These are phyloP conservation scores for Komagataella phaffii DNA, from an alignment of 805 yeast genomes.

Conservation along the genomic window DNA sequence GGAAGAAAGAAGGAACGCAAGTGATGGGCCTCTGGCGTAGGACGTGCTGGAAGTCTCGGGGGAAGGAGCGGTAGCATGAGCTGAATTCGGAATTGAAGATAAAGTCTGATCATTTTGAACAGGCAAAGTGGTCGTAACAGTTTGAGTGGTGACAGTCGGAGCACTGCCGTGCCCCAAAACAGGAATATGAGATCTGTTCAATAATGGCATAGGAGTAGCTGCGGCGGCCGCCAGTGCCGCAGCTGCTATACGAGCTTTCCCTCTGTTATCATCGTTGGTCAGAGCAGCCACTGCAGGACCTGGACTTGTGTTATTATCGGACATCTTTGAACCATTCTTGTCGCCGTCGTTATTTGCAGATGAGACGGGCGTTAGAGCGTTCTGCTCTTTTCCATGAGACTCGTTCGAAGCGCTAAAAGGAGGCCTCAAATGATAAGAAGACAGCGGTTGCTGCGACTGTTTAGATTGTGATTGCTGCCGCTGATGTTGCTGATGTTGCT, in stretches of 20 bases:
- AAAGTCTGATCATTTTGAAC: neutral
- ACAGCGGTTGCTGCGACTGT: neutral
- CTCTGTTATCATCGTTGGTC: conserved; percentile 16
- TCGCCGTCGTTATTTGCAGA: neutral
- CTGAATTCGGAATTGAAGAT: neutral
- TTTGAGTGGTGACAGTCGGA: neutral
- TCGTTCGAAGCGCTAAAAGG: neutral
- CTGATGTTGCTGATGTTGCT: neutral
- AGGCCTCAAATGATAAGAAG: neutral
- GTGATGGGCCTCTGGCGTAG: neutral
- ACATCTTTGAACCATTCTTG: neutral
- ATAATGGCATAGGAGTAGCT: conserved; percentile 52
- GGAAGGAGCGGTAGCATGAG: neutral
- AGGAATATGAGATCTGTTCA: conserved; percentile 1
- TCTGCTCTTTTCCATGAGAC: neutral
- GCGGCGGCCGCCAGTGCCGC: conserved; percentile 80
- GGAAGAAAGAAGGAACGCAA: neutral
- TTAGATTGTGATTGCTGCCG: neutral
- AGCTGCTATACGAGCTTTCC: conserved; percentile 55
- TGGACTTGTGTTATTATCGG: conserved; percentile 15
- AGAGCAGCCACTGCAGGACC: conserved; percentile 25
- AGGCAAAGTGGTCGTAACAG: neutral
- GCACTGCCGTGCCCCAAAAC: neutral
- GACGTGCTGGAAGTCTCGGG: neutral
- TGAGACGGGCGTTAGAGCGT: neutral